Evolutionary conservation across 805 yeast genomes (phyloP), one percentile per base, ranked within the genome.

Genomic region (Wickerhamiella brachini): DNA sequence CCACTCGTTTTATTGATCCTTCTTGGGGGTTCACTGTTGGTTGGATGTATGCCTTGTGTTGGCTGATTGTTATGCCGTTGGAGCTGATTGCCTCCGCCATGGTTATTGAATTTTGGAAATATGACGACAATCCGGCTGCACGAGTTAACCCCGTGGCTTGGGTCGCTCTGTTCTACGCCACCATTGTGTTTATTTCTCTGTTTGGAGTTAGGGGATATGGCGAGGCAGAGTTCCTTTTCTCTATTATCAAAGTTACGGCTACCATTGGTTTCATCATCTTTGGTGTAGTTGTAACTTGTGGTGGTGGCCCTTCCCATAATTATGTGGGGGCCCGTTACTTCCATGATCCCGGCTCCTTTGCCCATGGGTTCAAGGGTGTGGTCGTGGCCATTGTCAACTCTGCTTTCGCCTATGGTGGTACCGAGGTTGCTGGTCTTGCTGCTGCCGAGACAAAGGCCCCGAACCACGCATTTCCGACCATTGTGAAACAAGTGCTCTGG

Each of bases 391-490:
- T 81, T 54, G 79, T 79, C 46, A 77, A 81, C 44, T 54, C 57
- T 17, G 77, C 81, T 2, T 83, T 81, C 63, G 84, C 88, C 9
- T 83, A 72, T 61, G 74, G 79, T 42, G 89, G 88, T 58, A 76
- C 83, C 22, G 88, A 83, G 66, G 64, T 73, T 23, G 79, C 82
- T 54, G 87, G 84, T 62, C 75, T 83, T 53, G 80, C 87, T 8
- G 83, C 82, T 52, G 84, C 85, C 44, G 90, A 83, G 68, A 79
- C 84, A 48, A 71, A 78, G 57, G 77, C 73, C 73, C 87, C 90
- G 47, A 70, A 85, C 61, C 71, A 72, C 56, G 75, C 79, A 56
- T 77, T 85, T 54, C 88, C 90, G 55, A 77, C 77, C 59, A 90
- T 90, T 45, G 76, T 79, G 59, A 78, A 74, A 61, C 72, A 80